These are phyloP conservation scores for Aureobasidium sp. DNA, from an alignment of 2,329 filamentous ascomycete species.

Conservation along the genomic window DNA sequence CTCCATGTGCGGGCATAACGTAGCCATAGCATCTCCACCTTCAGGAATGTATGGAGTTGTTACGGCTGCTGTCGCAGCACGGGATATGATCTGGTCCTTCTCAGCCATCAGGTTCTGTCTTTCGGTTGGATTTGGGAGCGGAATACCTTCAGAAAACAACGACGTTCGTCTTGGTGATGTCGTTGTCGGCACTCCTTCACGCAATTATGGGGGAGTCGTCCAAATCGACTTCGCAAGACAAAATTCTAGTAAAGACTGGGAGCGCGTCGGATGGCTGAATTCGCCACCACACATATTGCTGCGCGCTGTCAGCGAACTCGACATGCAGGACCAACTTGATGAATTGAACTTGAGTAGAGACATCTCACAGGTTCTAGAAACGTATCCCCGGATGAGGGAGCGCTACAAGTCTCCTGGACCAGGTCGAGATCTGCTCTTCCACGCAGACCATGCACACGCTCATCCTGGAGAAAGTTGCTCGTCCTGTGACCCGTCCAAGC, in stretches of 20 bases:
- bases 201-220: neutral
- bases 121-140: constrained; percentile 18
- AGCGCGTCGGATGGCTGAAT: neutral
- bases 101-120: constrained; percentile 13
- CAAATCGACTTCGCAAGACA: neutral
- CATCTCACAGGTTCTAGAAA: neutral
- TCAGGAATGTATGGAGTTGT: neutral
- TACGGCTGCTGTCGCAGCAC: constrained; percentile 10
- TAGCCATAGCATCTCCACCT: constrained; percentile 23
- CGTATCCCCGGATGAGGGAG: constrained; percentile 9
- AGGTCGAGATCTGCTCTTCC: constrained; percentile 6
- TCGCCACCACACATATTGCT: neutral
- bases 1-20: constrained; percentile 13
- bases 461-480: neutral
- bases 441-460: neutral
- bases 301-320: neutral
- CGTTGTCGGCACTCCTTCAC: constrained; percentile 15
- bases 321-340: neutral
- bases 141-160: constrained; percentile 6
- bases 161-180: constrained; percentile 23
- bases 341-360: neutral
- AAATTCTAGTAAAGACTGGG: no score
- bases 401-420: neutral
- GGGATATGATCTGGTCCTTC: constrained; percentile 15
- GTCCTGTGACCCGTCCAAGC: neutral